A percentile compares a stretch with the other conserved stretches of the same genome.
Conservation (phyloP, 805 yeast species). For the Spathaspora hagerdaliae region DNA sequence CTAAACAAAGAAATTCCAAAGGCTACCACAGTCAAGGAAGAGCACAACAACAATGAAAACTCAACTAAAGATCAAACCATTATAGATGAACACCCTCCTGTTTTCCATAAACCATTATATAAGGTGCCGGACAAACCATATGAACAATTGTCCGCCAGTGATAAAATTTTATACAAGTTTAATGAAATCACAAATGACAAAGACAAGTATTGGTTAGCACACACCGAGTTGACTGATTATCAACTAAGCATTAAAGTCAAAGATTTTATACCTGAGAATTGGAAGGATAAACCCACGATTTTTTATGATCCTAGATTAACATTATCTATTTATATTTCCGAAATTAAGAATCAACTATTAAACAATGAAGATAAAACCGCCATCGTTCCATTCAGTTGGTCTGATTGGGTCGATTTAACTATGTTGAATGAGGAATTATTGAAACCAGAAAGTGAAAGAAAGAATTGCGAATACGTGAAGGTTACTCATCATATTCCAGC, state of each 20-base stretch:
- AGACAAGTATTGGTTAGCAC: constrained; percentile 23
- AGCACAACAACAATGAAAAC: background rate
- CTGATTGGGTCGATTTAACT: constrained; percentile 52
- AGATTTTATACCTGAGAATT: constrained; percentile 14
- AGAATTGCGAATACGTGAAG: constrained; percentile 20
- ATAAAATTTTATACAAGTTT: constrained; percentile 14
- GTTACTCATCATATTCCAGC: constrained; percentile 14
- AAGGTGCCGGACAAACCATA: constrained; percentile 14
- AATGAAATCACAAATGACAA: constrained; percentile 18
- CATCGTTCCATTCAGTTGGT: constrained; percentile 44
- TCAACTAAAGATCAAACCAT: constrained; percentile 1
- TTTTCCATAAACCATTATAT: constrained; percentile 5
- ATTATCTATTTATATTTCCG: constrained; percentile 42
- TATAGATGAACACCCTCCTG: background rate
- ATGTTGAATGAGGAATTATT: constrained; percentile 26
- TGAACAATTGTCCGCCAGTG: constrained; percentile 11
- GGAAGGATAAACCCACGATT: constrained; percentile 15
- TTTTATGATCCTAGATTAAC: constrained; percentile 57
- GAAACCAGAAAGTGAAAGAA: constrained; percentile 15
- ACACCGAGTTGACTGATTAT: constrained; percentile 20
- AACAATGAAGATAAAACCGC: constrained; percentile 17
- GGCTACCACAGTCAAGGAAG: constrained; percentile 1
- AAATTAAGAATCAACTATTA: constrained; percentile 25
- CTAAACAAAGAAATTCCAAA: constrained; percentile 3
- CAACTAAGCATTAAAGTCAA: constrained; percentile 12